Conservation (phyloP, 2,329 filamentous ascomycete genomes). For the Verticillium alfalfae region DNA sequence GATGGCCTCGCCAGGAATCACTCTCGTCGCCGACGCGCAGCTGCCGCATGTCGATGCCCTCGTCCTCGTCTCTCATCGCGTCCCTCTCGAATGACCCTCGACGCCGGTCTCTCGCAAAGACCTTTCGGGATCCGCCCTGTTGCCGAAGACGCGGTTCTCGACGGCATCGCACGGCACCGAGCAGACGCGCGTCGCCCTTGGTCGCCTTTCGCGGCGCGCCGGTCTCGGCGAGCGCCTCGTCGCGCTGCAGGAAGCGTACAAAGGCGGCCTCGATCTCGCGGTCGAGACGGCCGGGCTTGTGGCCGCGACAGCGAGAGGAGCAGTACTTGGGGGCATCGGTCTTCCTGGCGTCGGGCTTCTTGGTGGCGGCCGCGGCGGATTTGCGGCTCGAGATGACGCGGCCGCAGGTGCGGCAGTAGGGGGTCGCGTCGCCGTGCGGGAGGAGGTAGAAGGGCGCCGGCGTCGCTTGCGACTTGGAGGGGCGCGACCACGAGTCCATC, state of each 20-base stretch:
- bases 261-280: constrained; percentile 47
- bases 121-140: constrained; percentile 34
- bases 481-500: constrained; percentile 36
- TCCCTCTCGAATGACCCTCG: constrained; percentile 25
- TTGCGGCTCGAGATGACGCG: constrained; percentile 40
- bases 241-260: constrained; percentile 23
- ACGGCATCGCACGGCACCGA: constrained; percentile 44
- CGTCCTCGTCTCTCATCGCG: constrained; percentile 3
- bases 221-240: constrained; percentile 6
- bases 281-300: constrained; percentile 44
- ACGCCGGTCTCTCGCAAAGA: too few relatives aligned
- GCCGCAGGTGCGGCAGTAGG: constrained; percentile 53
- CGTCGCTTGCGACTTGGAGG: constrained; percentile 29
- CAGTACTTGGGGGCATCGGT: constrained; percentile 43
- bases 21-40: constrained; percentile 34
- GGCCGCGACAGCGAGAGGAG: constrained; percentile 46
- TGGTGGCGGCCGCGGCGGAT: constrained; percentile 20
- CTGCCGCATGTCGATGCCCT: constrained; percentile 23
- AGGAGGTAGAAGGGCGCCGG: constrained; percentile 51
- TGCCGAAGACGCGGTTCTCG: constrained; percentile 43
- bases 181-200: constrained; percentile 46
- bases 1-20: neutral
- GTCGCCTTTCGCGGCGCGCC: neutral
- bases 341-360: constrained; percentile 14
- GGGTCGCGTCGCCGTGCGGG: constrained; percentile 36